Evolutionary conservation across 441 rosid species (phyloP), one percentile per base, ranked within the genome.

Genomic region (Euphorbia celastroides): DNA sequence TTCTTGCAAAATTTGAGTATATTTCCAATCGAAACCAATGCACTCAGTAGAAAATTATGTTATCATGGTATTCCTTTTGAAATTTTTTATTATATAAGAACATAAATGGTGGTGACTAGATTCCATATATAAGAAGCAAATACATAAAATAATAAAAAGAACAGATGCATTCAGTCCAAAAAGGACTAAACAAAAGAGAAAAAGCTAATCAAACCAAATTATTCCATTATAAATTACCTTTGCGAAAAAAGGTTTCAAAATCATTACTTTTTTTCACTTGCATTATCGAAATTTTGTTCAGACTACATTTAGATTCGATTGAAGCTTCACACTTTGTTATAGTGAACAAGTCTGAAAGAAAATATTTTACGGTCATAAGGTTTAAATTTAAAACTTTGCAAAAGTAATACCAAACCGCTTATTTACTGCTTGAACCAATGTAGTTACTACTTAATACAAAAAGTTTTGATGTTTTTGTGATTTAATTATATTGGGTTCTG

Each of bases 171-270:
- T 19, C 30, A 5, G 57, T 14, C 16, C n/a, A 25, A 36, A 25
- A 36, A 65, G 46, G 30, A 28, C 64, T 75, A 38, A 75, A 78
- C 75, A 74, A 67, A 67, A 20, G 62, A 62, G 19, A 70, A 74
- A 61, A 38, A 38, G 23, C 62, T 72, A 72, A 78, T 74, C 74
- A 78, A 48, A 64, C 57, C 69, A 60, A 75, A 75, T 69, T 25
- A 68, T 76, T 66, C 69, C 56, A 64, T 0, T 66, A 9, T 55
- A 78, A 80, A 78, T 80, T 27, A 5, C 55, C 71, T 69, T 61
- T 42, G 14, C 36, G 19, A 10, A 75, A 10, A 75, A 68, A 58
- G 71, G 68, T 70, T 62, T 17, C 50, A 51, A 62, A 70, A 38
- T 9, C 12, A 38, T 38, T 9, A 2, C 12, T 3, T 38, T 38